A percentile compares a stretch with the other conserved stretches of the same genome.
Evolutionary conservation across 257 asterid genomes (phyloP).

Genomic region (Leptodermis oblonga): DNA sequence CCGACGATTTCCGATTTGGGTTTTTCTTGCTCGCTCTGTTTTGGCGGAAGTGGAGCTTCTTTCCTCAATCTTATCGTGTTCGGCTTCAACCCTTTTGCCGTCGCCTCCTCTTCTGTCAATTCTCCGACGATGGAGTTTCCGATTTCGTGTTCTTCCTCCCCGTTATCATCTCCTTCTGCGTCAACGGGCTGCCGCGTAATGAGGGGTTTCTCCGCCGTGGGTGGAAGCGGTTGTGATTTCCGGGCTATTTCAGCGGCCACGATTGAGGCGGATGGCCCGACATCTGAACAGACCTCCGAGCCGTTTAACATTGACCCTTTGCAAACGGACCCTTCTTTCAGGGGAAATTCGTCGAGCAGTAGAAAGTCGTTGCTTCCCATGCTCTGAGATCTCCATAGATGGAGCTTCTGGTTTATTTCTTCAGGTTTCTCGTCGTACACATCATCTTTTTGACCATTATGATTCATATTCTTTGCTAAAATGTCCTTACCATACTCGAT

Average conservation of each 20-base stretch:
- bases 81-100: slow-evolving; percentile 46
- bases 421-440: background rate
- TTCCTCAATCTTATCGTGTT: slow-evolving; percentile 28
- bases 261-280: slow-evolving; percentile 84
- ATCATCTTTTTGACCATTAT: too few species aligned
- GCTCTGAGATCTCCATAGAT: slow-evolving; percentile 45
- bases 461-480: slow-evolving; percentile 8
- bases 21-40: background rate
- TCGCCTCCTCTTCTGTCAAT: slow-evolving; percentile 53
- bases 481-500: too few species aligned
- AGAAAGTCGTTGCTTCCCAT: slow-evolving; percentile 25
- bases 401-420: slow-evolving; percentile 26
- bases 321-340: slow-evolving; percentile 30
- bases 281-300: slow-evolving; percentile 69
- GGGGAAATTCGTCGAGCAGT: slow-evolving; percentile 32
- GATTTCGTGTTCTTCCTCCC: slow-evolving; percentile 19
- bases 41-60: slow-evolving; percentile 15
- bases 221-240: slow-evolving; percentile 29
- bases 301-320: slow-evolving; percentile 24
- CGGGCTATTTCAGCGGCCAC: slow-evolving; percentile 75
- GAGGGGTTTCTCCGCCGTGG: background rate
- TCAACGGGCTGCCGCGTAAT: background rate
- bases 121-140: slow-evolving; percentile 56
- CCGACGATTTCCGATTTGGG: background rate
- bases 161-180: slow-evolving; percentile 17